Evolutionary conservation across 768 basidiomycete genomes (phyloP).

Genomic region (Pulveroboletus ravenelii): DNA sequence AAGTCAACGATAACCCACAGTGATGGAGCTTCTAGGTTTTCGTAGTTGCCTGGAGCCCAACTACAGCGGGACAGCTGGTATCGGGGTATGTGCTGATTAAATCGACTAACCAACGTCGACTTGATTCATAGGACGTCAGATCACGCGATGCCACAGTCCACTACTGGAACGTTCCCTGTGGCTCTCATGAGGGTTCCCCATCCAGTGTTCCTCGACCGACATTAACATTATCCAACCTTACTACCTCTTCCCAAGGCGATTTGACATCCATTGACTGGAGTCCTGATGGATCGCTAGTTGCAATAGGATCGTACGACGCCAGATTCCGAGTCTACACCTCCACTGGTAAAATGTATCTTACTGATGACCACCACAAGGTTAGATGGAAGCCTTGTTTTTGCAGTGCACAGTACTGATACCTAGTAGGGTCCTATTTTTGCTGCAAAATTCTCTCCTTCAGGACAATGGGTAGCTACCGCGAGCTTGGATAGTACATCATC

Average conservation of each 20-base stretch:
- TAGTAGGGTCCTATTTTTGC: slow-evolving; percentile 77
- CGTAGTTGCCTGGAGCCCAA: slow-evolving; percentile 76
- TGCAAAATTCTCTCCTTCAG: slow-evolving; percentile 67
- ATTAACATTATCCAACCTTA: slow-evolving; percentile 45
- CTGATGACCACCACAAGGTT: slow-evolving; percentile 63
- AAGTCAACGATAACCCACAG: slow-evolving; percentile 8
- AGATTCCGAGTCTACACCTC: slow-evolving; percentile 63
- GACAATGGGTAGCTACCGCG: slow-evolving; percentile 68
- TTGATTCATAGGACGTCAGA: slow-evolving; percentile 31
- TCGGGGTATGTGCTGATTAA: slow-evolving; percentile 53
- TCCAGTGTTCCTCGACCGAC: slow-evolving; percentile 31
- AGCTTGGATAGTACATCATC: slow-evolving; percentile 76
- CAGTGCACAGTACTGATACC: slow-evolving; percentile 16
- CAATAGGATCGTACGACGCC: slow-evolving; percentile 75
- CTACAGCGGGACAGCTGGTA: slow-evolving; percentile 52
- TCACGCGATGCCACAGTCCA: slow-evolving; percentile 75
- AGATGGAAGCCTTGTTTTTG: slow-evolving; percentile 10
- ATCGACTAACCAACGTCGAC: background rate
- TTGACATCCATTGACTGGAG: slow-evolving; percentile 79
- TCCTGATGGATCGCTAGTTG: slow-evolving; percentile 63
- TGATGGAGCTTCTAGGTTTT: slow-evolving; percentile 56
- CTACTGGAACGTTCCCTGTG: slow-evolving; percentile 61
- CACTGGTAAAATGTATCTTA: slow-evolving; percentile 59
- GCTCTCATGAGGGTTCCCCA: slow-evolving; percentile 21
- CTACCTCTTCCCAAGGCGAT: slow-evolving; percentile 49